phyloP scores from a whole-genome alignment of 1,284 basidiomycete genomes.

The Hymenochaete sp. region DNA sequence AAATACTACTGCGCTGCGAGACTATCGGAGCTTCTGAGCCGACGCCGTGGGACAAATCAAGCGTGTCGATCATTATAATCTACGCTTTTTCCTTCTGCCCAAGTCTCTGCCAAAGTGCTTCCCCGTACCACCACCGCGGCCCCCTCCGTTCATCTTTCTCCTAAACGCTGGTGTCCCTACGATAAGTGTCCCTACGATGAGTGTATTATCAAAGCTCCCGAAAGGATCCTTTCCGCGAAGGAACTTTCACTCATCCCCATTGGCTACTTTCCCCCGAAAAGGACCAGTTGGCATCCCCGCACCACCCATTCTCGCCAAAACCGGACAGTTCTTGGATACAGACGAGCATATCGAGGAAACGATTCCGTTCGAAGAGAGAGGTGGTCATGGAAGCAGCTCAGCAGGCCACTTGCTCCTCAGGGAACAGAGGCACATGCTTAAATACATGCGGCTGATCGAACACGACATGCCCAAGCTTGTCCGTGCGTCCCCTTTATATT shows the following conservation, averaged over 20 bases:
- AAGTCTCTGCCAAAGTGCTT: too few species aligned
- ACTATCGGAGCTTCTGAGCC: background rate
- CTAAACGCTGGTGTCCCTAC: too few species aligned
- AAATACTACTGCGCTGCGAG: background rate
- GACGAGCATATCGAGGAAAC: slow-evolving; percentile 23
- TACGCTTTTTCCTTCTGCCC: too few species aligned
- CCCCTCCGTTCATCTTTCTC: too few species aligned
- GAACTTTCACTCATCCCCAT: slow-evolving; percentile 5
- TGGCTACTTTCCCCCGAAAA: slow-evolving; percentile 9
- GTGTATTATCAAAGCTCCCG: slow-evolving; percentile 3
- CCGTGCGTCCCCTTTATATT: slow-evolving; percentile 50
- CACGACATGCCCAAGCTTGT: slow-evolving; percentile 76
- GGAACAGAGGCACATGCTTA: slow-evolving; percentile 59
- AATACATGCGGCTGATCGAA: slow-evolving; percentile 75
- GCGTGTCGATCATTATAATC: background rate
- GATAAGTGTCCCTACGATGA: slow-evolving; percentile 5
- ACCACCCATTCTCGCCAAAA: slow-evolving; percentile 14
- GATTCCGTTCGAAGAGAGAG: slow-evolving; percentile 29
- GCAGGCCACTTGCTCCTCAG: slow-evolving; percentile 61
- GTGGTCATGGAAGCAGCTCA: slow-evolving; percentile 55
- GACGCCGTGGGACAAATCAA: background rate
- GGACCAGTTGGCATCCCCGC: slow-evolving; percentile 1
- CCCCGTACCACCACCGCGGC: too few species aligned
- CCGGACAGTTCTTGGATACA: slow-evolving; percentile 14
- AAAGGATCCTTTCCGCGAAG: slow-evolving; percentile 3